Evolutionary conservation across 2,329 filamentous ascomycete species (phyloP).

Genomic region (Penicillium polonicum): DNA sequence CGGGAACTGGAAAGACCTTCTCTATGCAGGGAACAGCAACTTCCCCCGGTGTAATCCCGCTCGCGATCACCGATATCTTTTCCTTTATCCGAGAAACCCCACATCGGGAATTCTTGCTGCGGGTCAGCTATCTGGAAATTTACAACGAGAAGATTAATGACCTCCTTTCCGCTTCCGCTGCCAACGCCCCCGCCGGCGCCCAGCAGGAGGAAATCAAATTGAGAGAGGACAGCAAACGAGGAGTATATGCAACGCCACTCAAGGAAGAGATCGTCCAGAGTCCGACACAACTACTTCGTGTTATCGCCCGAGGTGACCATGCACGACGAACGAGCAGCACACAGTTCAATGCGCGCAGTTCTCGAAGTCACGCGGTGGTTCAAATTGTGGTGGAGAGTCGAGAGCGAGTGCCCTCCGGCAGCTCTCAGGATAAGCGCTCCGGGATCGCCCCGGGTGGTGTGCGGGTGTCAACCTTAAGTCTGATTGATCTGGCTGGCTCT

Average conservation of each 20-base stretch:
- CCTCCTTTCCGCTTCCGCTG: slow-evolving; percentile 72
- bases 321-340: slow-evolving; percentile 88
- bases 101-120: slow-evolving; percentile 85
- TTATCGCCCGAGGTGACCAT: slow-evolving; percentile 92
- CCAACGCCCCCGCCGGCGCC: slow-evolving; percentile 52
- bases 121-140: slow-evolving; percentile 97
- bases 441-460: slow-evolving; percentile 80
- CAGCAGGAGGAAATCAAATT: slow-evolving; percentile 93
- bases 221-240: slow-evolving; percentile 91
- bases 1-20: slow-evolving; percentile 96
- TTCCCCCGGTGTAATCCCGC: slow-evolving; percentile 91
- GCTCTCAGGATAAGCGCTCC: slow-evolving; percentile 62
- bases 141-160: slow-evolving; percentile 99
- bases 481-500: slow-evolving; percentile 95
- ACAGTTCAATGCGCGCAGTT: slow-evolving; percentile 95
- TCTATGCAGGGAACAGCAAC: slow-evolving; percentile 98
- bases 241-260: slow-evolving; percentile 91
- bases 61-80: slow-evolving; percentile 98
- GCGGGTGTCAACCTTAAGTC: slow-evolving; percentile 86
- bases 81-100: slow-evolving; percentile 98
- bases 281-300: slow-evolving; percentile 87
- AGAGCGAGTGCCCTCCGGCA: slow-evolving; percentile 68
- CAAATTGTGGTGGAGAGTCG: slow-evolving; percentile 98
- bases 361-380: slow-evolving; percentile 95
- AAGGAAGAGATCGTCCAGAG: slow-evolving; percentile 99